Evolutionary conservation across 768 basidiomycete species (phyloP), one percentile per base, ranked within the genome.

Genomic region (Xanthoconium stramineum): DNA sequence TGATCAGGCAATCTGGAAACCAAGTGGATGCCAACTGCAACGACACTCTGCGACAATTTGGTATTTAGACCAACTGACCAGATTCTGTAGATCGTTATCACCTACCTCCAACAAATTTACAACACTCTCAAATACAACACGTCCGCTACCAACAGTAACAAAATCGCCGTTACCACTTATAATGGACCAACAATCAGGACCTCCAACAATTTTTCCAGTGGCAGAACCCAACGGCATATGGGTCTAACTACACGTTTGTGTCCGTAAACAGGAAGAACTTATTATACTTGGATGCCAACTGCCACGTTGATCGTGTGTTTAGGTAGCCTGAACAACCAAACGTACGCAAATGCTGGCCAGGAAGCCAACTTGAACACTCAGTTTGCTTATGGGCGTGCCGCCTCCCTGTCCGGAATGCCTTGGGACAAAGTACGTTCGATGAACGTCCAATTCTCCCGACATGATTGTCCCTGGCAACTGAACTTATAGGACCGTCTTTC

Each of bases 301-400:
- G 10, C 24, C 47, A n/a, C 35, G 40, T 17, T 69, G 52, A 62
- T 19, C 37, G 5, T 54, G 50, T 62, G 1, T 52, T 11, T 52
- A 87, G 88, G 81, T 47, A 86, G 86, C 3, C 38, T 72, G 56
- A 87, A 90, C 63, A 76, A 78, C 55, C 87, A 91, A 64, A 81
- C 60, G 47, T 42, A 72, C 19, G 69, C 68, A 0, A 69, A 73
- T 15, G 82, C 87, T 17, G 86, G 87, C 1, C 63, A 54, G 5
- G 89, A 91, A 66, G 88, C 87, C 5, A 78, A 85, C 58, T 70
- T 89, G 30, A 86, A 89, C 58, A 78, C 80, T 5, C 86, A 89
- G 63, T 86, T 83, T 67, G 84, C 80, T 1, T 84, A 80, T 56
- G 88, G 88, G 19, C 15, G 87, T 88, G 6, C 59, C 74, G 5